Conservation (phyloP, 305 asterid genomes). For the Lippia alba region DNA sequence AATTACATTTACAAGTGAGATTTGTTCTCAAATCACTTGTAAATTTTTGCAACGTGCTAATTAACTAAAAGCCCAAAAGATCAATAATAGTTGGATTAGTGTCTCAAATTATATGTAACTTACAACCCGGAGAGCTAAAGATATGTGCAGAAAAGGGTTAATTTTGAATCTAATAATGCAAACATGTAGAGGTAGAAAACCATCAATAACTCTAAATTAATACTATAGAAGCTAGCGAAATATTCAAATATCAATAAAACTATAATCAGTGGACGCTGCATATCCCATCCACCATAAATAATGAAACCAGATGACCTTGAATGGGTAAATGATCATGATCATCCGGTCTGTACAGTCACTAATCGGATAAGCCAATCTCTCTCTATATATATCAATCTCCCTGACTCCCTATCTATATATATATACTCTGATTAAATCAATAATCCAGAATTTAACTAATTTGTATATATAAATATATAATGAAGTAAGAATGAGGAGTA, state of each 20-base stretch:
- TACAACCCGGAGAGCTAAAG: no score
- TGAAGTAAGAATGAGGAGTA: not conserved
- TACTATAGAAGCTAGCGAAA: not conserved
- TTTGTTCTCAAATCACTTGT: no score
- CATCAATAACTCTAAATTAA: not conserved
- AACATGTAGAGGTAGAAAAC: not conserved
- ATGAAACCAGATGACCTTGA: conserved; percentile 22
- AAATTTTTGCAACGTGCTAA: no score
- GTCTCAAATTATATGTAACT: no score
- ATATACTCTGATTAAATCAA: conserved; percentile 9
- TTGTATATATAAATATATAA: not conserved
- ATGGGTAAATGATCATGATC: conserved; percentile 12
- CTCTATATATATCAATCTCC: not conserved
- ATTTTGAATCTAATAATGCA: not conserved
- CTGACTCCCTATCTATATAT: not conserved
- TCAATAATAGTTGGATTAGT: no score
- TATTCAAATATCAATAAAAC: not conserved
- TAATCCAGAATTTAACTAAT: not conserved
- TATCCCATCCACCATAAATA: not conserved
- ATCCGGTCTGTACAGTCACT: conserved; percentile 45
- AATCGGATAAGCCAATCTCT: conserved; percentile 7
- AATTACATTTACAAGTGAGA: no score
- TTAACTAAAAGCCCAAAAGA: no score
- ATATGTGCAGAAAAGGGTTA: no score
- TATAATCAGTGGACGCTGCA: not conserved